Evolutionary conservation across 768 basidiomycete species (phyloP).

Genomic region (Dioszegia hungarica): DNA sequence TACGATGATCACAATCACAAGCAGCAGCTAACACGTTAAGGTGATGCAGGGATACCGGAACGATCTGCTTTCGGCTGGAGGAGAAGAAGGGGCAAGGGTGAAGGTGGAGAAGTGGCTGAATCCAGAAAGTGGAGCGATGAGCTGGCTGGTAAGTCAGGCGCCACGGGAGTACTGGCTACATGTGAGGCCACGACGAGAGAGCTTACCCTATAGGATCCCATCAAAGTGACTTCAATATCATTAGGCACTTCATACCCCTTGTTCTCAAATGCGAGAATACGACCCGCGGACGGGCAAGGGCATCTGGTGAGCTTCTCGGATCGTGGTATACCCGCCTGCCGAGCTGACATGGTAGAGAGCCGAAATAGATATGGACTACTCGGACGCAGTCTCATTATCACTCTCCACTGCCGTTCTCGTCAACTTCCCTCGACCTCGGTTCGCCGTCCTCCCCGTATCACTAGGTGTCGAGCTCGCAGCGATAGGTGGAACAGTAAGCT

Average conservation of each 20-base stretch:
- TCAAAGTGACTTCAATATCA: constrained; percentile 76
- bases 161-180: constrained; percentile 13
- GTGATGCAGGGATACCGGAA: constrained; percentile 70
- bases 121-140: constrained; percentile 61
- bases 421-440: constrained; percentile 52
- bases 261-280: constrained; percentile 64
- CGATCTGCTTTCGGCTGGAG: constrained; percentile 64
- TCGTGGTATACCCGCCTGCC: neutral
- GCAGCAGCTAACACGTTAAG: constrained; percentile 40
- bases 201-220: constrained; percentile 61
- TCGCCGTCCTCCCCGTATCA: constrained; percentile 58
- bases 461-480: constrained; percentile 77
- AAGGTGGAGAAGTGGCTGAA: constrained; percentile 79
- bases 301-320: constrained; percentile 40
- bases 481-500: constrained; percentile 68
- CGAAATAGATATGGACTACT: constrained; percentile 77
- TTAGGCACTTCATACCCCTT: constrained; percentile 75
- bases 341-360: constrained; percentile 56
- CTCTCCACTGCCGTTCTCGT: constrained; percentile 51
- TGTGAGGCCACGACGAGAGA: constrained; percentile 54
- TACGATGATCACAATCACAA: no score
- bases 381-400: constrained; percentile 69
- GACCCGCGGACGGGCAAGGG: constrained; percentile 51
- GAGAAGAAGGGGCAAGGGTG: constrained; percentile 75
- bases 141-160: constrained; percentile 44